Percentiles rank a stretch among this genome's conserved stretches.
Conservation (phyloP, 768 basidiomycete species). For the Naganishia onofrii region DNA sequence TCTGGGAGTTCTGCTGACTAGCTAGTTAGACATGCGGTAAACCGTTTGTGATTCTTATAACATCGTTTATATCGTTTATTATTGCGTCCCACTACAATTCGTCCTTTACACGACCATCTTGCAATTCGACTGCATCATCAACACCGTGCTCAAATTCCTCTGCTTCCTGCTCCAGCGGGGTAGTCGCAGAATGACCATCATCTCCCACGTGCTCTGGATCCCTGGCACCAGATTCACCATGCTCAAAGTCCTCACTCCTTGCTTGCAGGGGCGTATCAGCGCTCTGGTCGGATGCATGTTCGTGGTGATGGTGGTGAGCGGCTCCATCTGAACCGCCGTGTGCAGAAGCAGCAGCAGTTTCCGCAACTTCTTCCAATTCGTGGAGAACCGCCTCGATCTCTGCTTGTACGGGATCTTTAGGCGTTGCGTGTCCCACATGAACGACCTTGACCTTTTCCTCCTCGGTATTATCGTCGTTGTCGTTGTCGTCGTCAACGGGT, state of each 20-base stretch:
- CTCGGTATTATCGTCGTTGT: neutral
- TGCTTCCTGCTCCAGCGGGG: conserved; percentile 31
- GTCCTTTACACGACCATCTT: conserved; percentile 21
- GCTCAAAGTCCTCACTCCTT: conserved; percentile 23
- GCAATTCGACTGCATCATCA: conserved; percentile 10
- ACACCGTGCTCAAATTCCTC: conserved; percentile 27
- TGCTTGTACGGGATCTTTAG: conserved; percentile 13
- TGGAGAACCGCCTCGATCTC: conserved; percentile 4
- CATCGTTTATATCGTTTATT: neutral
- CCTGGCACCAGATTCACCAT: conserved; percentile 8
- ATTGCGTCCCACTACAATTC: conserved; percentile 1
- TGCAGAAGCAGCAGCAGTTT: neutral
- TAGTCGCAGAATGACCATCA: conserved; percentile 24
- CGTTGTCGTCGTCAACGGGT: neutral
- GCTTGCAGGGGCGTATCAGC: conserved; percentile 26
- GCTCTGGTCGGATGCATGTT: conserved; percentile 13
- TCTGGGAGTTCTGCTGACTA: no score
- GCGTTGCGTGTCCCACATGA: conserved; percentile 10
- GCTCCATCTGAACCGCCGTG: neutral
- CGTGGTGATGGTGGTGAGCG: neutral
- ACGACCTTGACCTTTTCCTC: conserved; percentile 9
- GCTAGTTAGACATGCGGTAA: no score
- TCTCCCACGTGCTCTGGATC: neutral
- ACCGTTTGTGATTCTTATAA: neutral
- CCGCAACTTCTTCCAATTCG: conserved; percentile 10